These are phyloP conservation scores for Silene coronaria DNA, from an alignment of 179 eudicot genomes.

Conservation along the genomic window DNA sequence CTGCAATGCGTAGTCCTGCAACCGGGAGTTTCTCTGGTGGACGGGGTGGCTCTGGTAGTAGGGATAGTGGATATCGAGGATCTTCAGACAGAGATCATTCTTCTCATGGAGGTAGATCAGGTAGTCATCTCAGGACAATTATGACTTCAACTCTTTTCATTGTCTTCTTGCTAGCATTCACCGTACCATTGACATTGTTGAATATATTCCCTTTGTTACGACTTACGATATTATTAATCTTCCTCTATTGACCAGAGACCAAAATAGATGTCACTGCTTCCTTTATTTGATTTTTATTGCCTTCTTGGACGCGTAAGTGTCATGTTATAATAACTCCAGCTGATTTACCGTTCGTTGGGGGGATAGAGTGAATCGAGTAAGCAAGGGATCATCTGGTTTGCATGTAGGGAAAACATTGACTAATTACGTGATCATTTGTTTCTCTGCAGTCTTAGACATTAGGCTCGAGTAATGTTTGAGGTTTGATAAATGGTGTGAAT, in stretches of 20 bases:
- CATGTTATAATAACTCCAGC: too few relatives aligned
- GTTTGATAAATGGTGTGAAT: background rate
- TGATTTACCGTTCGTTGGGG: too few relatives aligned
- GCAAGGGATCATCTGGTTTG: background rate
- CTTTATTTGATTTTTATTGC: background rate
- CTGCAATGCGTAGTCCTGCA: constrained; percentile 79
- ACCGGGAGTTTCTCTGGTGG: constrained; percentile 63
- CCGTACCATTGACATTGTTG: background rate
- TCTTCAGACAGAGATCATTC: constrained; percentile 56
- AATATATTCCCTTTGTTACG: background rate
- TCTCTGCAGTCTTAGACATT: background rate
- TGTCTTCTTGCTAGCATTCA: background rate
- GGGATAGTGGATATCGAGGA: constrained; percentile 63
- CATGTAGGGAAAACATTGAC: background rate
- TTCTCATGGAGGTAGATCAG: constrained; percentile 47
- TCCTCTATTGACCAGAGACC: background rate
- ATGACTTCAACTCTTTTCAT: constrained; percentile 1
- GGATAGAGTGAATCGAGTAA: too few relatives aligned
- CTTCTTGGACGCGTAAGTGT: background rate
- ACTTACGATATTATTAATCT: background rate
- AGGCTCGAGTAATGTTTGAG: background rate
- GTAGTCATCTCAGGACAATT: constrained; percentile 25
- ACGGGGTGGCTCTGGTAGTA: constrained; percentile 50
- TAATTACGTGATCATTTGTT: background rate
- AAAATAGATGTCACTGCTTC: background rate